phyloP scores from a whole-genome alignment of 1,284 basidiomycete genomes.

The Cystobasidiaceae sp. region DNA sequence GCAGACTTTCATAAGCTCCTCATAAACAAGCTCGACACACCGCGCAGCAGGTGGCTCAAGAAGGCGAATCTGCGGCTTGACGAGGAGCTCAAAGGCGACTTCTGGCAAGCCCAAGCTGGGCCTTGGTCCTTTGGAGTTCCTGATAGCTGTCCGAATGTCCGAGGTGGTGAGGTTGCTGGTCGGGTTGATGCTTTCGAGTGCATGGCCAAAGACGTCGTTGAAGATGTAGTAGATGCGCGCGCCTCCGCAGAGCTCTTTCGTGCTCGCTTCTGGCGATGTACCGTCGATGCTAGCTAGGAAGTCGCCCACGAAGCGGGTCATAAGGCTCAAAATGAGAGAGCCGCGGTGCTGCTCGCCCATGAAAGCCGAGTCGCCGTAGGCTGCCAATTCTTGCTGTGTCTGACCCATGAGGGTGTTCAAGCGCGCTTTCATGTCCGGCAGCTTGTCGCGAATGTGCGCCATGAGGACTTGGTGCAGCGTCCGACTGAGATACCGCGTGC shows the following conservation, averaged over 20 bases:
- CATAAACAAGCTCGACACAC: constrained; percentile 97
- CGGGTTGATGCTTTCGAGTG: constrained; percentile 83
- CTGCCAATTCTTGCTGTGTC: constrained; percentile 94
- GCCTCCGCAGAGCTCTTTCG: constrained; percentile 96
- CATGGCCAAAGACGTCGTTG: constrained; percentile 94
- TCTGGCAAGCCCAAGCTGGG: constrained; percentile 97
- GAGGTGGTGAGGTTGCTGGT: constrained; percentile 84
- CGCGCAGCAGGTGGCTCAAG: constrained; percentile 87
- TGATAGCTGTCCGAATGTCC: constrained; percentile 96
- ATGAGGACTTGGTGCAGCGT: constrained; percentile 90
- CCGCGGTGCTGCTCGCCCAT: constrained; percentile 91
- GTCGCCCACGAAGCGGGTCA: constrained; percentile 98
- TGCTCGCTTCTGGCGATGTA: constrained; percentile 93
- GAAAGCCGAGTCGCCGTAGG: constrained; percentile 89
- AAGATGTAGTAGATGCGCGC: constrained; percentile 99
- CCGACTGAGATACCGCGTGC: constrained; percentile 90
- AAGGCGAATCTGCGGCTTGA: constrained; percentile 98
- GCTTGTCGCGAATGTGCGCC: constrained; percentile 96
- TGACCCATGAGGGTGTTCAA: constrained; percentile 98
- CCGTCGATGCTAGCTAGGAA: constrained; percentile 97
- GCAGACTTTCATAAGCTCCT: constrained; percentile 98
- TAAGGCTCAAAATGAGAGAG: constrained; percentile 80
- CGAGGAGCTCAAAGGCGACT: constrained; percentile 91
- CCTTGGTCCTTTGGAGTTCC: constrained; percentile 94
- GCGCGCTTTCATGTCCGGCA: constrained; percentile 99